phyloP scores from a whole-genome alignment of 176 grass and related monocot species.

The Canna indica region DNA sequence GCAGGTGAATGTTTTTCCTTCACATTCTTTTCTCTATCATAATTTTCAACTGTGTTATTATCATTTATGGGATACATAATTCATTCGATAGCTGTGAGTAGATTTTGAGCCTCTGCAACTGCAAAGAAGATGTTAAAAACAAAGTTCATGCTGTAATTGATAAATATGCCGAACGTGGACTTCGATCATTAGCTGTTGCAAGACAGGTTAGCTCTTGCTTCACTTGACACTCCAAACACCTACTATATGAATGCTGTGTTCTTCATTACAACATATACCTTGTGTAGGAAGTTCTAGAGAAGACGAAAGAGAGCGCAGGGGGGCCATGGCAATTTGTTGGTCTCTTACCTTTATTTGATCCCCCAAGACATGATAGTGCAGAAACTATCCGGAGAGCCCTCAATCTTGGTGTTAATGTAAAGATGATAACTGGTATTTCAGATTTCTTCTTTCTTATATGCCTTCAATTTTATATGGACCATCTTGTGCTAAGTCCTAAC shows the following conservation, averaged over 20 bases:
- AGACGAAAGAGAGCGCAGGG: constrained; percentile 48
- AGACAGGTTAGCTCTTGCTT: constrained; percentile 38
- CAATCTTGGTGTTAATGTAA: constrained; percentile 82
- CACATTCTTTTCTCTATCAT: not conserved
- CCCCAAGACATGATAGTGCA: constrained; percentile 79
- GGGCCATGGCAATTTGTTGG: constrained; percentile 65
- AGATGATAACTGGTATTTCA: constrained; percentile 89
- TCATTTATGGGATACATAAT: not conserved
- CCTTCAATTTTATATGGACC: not conserved
- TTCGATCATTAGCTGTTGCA: constrained; percentile 62
- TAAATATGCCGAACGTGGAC: constrained; percentile 83
- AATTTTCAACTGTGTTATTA: not conserved
- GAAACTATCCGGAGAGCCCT: constrained; percentile 75
- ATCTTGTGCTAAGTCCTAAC: not conserved
- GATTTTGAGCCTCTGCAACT: constrained; percentile 59
- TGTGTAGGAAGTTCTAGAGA: constrained; percentile 58
- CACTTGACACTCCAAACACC: not conserved
- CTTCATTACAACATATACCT: not conserved
- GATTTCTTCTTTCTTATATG: not conserved
- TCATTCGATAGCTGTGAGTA: not conserved
- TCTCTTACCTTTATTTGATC: constrained; percentile 75
- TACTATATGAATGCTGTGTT: not conserved
- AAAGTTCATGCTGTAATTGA: constrained; percentile 66
- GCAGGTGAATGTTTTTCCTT: constrained; percentile 28
- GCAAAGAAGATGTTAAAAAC: constrained; percentile 32